phyloP scores from a whole-genome alignment of 768 basidiomycete genomes.

The Tulasnella sp. region DNA sequence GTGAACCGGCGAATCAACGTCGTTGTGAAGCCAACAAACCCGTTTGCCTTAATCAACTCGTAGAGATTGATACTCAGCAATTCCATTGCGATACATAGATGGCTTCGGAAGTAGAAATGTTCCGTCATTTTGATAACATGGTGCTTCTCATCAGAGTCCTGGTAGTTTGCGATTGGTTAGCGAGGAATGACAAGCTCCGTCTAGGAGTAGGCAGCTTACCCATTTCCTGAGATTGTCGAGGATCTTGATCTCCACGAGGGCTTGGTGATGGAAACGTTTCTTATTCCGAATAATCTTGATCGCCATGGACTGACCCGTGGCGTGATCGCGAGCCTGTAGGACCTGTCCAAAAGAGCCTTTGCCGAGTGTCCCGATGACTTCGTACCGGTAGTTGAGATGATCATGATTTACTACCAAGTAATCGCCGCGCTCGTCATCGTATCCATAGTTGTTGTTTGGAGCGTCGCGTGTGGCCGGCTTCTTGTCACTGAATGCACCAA shows the following conservation, averaged over 20 bases:
- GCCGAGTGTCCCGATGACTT: conserved; percentile 82
- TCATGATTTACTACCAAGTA: conserved; percentile 84
- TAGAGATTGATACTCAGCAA: conserved; percentile 96
- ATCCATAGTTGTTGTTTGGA: conserved; percentile 80
- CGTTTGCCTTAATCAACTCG: conserved; percentile 98
- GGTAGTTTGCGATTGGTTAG: neutral
- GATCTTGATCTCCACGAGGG: conserved; percentile 98
- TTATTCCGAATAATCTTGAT: conserved; percentile 99
- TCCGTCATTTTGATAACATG: conserved; percentile 98
- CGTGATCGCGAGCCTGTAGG: conserved; percentile 87
- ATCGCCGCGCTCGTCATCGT: conserved; percentile 97
- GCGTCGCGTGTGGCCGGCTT: conserved; percentile 65
- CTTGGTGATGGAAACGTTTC: conserved; percentile 97
- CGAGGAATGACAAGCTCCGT: neutral
- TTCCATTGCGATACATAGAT: conserved; percentile 98
- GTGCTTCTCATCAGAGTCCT: conserved; percentile 96
- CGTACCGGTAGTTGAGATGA: conserved; percentile 95
- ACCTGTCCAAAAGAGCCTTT: conserved; percentile 99
- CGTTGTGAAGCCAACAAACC: conserved; percentile 96
- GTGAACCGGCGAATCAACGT: conserved; percentile 92
- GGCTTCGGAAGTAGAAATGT: conserved; percentile 94
- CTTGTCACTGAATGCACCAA: conserved; percentile 74
- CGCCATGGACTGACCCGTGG: conserved; percentile 90
- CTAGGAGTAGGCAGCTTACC: conserved; percentile 42
- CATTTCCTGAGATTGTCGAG: conserved; percentile 94